Evolutionary conservation across 257 asterid genomes (phyloP), one percentile per base, ranked within the genome.

Genomic region (Salvia splendens): DNA sequence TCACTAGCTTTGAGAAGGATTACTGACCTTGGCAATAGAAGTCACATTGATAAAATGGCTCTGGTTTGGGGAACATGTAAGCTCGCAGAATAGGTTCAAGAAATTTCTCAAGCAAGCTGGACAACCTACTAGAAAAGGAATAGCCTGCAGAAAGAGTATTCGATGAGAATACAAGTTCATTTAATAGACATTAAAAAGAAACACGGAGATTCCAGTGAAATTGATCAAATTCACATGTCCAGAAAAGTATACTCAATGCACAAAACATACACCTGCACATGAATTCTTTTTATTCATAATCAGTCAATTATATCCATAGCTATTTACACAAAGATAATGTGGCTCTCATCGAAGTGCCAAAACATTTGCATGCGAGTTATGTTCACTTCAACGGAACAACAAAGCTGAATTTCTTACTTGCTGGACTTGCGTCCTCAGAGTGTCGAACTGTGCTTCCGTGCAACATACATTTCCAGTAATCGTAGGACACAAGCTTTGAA

Each of bases 41-140:
- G 99, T 86, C 82, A 94, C 99, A 35, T 94, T 89, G 69, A 94
- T 94, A 79, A 91, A 94, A 81, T 87, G 95, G 69, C 98, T 91
- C 86, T 94, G 99, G 75, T 85, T 91, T 3, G 99, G 97, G 57
- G 99, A 94, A 75, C 99, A 94, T 3, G 99, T 81, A 57, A 94
- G 96, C 85, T 91, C 99, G 61, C 99, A 94, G 85, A 94, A 94
- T 35, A 94, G 84, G 88, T 94, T 94, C 86, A 94, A 82, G 75
- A 94, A 94, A 79, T 91, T 94, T 77, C 99, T 87, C 91, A 94
- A 83, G 85, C 99, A 94, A 71, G 99, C 96, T 55, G 99, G 99
- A 81, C 99, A 94, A 58, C 99, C 98, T 73, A 91, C 98, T 68
- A 94, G 96, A 78, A 94, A 87, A 64, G 99, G 99, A 78, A 94